Evolutionary conservation across 2,329 filamentous ascomycete species (phyloP).

Genomic region (Nemania abortiva): DNA sequence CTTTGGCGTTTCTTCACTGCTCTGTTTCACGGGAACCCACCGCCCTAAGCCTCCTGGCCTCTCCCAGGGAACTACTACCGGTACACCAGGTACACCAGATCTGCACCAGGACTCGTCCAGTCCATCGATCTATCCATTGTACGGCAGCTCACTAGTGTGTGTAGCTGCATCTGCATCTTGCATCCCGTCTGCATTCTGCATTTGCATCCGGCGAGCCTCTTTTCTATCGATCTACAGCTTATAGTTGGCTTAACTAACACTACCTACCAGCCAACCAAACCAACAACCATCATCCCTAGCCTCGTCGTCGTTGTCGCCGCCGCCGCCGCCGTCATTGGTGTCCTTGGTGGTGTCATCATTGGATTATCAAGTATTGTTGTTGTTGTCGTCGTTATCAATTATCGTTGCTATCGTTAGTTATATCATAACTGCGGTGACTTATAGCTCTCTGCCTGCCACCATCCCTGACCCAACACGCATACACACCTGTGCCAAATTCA

Average conservation of each 20-base stretch:
- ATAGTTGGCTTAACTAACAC: not conserved
- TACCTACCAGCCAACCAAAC: not conserved
- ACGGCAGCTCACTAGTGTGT: constrained; percentile 33
- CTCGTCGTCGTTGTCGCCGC: not conserved
- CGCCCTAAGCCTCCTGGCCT: constrained; percentile 13
- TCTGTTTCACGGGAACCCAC: constrained; percentile 36
- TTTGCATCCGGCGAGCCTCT: constrained; percentile 30
- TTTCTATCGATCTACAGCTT: constrained; percentile 11
- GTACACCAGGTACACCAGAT: constrained; percentile 23
- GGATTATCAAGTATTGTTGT: not conserved
- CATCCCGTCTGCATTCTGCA: constrained; percentile 6
- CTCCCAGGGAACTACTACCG: constrained; percentile 22
- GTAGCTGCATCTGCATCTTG: constrained; percentile 33
- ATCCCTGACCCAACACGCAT: constrained; percentile 15
- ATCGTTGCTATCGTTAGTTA: not conserved
- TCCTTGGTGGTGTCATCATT: too few relatives aligned
- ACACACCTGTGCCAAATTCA: constrained; percentile 12
- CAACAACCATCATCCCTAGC: not conserved
- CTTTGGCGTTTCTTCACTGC: constrained; percentile 1
- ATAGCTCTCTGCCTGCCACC: constrained; percentile 7
- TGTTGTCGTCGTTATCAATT: not conserved
- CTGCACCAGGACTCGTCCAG: constrained; percentile 34
- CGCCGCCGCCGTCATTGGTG: not conserved
- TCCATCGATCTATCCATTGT: constrained; percentile 28
- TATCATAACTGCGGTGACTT: not conserved